Base-by-base conservation (phyloP, 2,329 filamentous ascomycete species). In the Chaetomium sp. region DNA sequence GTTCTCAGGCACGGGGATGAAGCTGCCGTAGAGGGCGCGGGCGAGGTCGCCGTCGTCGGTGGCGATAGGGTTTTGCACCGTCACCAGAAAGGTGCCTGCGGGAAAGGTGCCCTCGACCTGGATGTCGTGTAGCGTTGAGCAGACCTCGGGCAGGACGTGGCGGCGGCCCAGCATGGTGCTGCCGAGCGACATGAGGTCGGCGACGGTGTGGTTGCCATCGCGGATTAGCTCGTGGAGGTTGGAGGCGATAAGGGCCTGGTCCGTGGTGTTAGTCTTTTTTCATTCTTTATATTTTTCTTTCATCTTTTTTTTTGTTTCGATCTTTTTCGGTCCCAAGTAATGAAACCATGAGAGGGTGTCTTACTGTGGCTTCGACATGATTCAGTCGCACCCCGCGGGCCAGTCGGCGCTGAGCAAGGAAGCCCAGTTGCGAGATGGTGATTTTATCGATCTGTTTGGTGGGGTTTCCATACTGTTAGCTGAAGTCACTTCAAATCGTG, bases 221-320 rank as follows among this genome's bases (percentile, higher is more conserved):
- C 94, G 93, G 76, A 98, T 96, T 72, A 97, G 89, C 85, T 98
- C 94, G 78, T 97, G 94, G 57, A 98, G 84, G 76, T 93, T 93
- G 75, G 87, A 93, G 67, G 93, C 89, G 73, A 97, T 96, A 70
- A 93, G 84, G 31, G 90, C 90, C 88, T 90, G 23, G 25, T 7
- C 12, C 7, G 13, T 21, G 13, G 16, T 21, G 33, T 57, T 42
- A 35, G 53, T 35, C 27, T 10, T 21, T 19, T 51, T 27, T 51
- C 10, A 29, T 19, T 8, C 12, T 27, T 51, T 29, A 7, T 27
- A 19, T 8, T 35, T 7, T 19, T 56, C 54, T 56, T 56, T 21
- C 8, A 49, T 25, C 67, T 66, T 69, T 62, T 69, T 60, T 57
- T 60, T 57, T 42, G 6, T 29, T 29, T 29, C 67, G 65, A 69